Evolutionary conservation across 805 yeast species (phyloP), one percentile per base, ranked within the genome.

Genomic region (Starmerella vaccinii): DNA sequence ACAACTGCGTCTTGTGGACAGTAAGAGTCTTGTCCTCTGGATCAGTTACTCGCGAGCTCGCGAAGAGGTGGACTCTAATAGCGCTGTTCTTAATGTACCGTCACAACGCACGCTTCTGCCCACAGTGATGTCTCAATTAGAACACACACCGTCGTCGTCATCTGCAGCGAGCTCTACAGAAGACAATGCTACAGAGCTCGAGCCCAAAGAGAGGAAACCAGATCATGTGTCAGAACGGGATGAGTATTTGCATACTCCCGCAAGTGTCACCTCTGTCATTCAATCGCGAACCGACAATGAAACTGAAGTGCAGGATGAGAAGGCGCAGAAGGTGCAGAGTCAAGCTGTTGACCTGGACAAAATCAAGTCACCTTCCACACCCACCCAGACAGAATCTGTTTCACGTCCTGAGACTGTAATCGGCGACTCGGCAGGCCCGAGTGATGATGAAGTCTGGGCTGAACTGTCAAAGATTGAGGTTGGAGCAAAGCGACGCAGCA

Each of bases 1-100:
- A 13, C 97, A 89, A 65, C 63, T 90, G 46, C 73, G 96, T 51
- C 84, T 85, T 2, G 71, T 84, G 27, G 74, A 77, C 19, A 61
- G 70, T 13, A 79, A 76, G 18, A 71, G 80, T 7, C 74, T 75
- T 47, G 79, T 85, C 3, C 65, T 89, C 19, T 90, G 97, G 97
- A 75, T 90, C 10, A 86, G 95, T 0, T 88, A 84, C 63, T 1
- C 78, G 90, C 59, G 61, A 66, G 33, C 59, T n/a, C 21, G n/a
- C 27, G 19, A 18, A 5, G 18, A 7, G 10, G 23, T 9, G 4
- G 45, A 5, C 1, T 13, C 18, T 4, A 34, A 41, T 10, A 15
- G n/a, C 13, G n/a, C 23, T 4, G 16, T 41, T 2, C 13, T 41
- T 22, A n/a, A 41, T 24, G 35, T 26, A 4, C 34, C 45, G 4